These are phyloP conservation scores for barley (Hordeum vulgare) DNA, from an alignment of 176 grass and related monocot genomes.

Conservation along the genomic window DNA sequence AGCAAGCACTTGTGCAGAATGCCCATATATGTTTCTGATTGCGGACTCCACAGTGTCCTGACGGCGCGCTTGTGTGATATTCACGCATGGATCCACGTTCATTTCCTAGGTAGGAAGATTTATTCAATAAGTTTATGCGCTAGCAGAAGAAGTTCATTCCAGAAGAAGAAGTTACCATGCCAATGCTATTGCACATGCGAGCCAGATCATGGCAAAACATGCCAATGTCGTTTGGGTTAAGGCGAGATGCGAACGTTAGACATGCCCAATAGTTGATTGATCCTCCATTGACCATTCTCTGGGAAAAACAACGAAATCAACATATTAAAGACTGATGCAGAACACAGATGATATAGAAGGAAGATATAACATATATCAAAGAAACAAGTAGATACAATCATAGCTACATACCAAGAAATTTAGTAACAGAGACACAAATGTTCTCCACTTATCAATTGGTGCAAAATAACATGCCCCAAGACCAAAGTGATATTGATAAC, in stretches of 20 bases:
- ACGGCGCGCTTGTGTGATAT: constrained; percentile 18
- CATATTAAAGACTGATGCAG: neutral
- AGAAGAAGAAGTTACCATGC: constrained; percentile 42
- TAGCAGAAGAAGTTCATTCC: neutral
- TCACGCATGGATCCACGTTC: constrained; percentile 26
- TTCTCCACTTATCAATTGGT: neutral
- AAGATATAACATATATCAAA: neutral
- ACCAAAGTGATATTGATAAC: neutral
- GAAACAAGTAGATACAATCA: neutral
- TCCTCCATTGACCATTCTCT: constrained; percentile 53
- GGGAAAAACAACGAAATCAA: neutral
- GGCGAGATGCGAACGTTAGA: constrained; percentile 35
- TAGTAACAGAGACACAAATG: neutral
- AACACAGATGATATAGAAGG: neutral
- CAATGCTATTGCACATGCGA: constrained; percentile 31
- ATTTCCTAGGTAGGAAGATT: constrained; percentile 1
- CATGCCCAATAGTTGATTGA: constrained; percentile 43
- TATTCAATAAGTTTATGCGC: neutral
- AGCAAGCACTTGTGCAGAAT: constrained; percentile 16
- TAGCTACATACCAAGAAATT: neutral
- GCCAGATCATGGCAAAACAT: constrained; percentile 37
- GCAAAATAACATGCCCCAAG: neutral
- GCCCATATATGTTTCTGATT: constrained; percentile 38
- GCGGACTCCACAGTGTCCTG: constrained; percentile 35
- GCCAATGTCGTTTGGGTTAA: constrained; percentile 14